Evolutionary conservation across 2,329 filamentous ascomycete species (phyloP).

Genomic region (Alternaria sp.): DNA sequence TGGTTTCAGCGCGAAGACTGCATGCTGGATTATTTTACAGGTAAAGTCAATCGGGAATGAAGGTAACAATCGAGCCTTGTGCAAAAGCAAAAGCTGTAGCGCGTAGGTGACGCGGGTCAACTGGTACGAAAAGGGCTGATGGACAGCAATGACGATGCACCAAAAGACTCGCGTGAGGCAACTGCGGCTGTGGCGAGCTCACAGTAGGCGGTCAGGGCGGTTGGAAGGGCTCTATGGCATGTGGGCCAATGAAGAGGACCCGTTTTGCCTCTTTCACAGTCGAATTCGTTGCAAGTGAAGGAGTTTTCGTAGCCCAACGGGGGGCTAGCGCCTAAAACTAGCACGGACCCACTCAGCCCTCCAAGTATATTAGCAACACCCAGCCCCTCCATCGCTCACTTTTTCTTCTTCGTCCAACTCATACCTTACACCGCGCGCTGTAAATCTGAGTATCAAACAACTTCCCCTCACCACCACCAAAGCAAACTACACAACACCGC

Average conservation of each 20-base stretch:
- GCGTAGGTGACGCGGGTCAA: background rate
- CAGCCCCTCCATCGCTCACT: slow-evolving; percentile 9
- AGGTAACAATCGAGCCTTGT: background rate
- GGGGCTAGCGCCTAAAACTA: slow-evolving; percentile 18
- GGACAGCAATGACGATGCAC: slow-evolving; percentile 11
- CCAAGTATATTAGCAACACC: slow-evolving; percentile 17
- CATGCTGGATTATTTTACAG: background rate
- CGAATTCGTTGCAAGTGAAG: slow-evolving; percentile 18
- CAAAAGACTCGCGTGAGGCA: slow-evolving; percentile 26
- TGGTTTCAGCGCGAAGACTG: background rate
- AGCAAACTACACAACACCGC: slow-evolving; percentile 51
- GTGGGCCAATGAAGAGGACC: slow-evolving; percentile 16
- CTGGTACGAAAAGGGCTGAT: background rate
- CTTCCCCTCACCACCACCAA: slow-evolving; percentile 42
- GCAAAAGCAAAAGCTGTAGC: slow-evolving; percentile 1
- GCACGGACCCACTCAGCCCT: slow-evolving; percentile 9
- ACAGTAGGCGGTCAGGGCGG: slow-evolving; percentile 22
- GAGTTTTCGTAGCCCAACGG: slow-evolving; percentile 21
- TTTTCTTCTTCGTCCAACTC: slow-evolving; percentile 22
- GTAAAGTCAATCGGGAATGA: background rate
- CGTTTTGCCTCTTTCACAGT: slow-evolving; percentile 17
- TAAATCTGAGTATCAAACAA: slow-evolving; percentile 30
- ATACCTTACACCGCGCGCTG: slow-evolving; percentile 19
- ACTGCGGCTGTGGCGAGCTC: slow-evolving; percentile 31
- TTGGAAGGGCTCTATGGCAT: background rate